phyloP scores from a whole-genome alignment of 495 filamentous ascomycete genomes.

The Cladorrhinum samala region DNA sequence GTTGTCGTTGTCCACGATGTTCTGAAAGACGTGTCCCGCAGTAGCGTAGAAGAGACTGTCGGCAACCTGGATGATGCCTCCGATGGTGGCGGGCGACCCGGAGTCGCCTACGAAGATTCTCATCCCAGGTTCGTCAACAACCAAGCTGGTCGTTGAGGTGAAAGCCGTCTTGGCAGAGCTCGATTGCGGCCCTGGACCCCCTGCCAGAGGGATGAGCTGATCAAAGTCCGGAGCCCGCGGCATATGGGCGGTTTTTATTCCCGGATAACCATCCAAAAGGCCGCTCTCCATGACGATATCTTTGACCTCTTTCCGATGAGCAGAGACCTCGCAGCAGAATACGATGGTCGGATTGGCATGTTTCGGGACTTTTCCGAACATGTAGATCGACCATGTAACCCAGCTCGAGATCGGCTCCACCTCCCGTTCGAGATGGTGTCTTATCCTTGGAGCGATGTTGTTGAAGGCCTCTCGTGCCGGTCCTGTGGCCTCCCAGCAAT shows the following conservation, averaged over 20 bases:
- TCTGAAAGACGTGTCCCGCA: conserved; percentile 4
- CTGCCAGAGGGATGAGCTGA: conserved; percentile 1
- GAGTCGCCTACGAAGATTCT: neutral
- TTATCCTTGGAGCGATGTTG: conserved; percentile 3
- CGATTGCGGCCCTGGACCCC: neutral
- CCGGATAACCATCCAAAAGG: conserved; percentile 4
- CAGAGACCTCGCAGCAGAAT: conserved; percentile 3
- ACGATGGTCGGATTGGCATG: conserved; percentile 3
- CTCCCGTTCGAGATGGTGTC: conserved; percentile 1
- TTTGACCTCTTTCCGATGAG: conserved; percentile 5
- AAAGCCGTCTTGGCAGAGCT: neutral
- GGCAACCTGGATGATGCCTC: conserved; percentile 1
- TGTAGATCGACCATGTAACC: conserved; percentile 8
- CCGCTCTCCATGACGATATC: conserved; percentile 5
- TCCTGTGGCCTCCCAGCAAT: neutral
- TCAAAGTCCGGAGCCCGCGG: conserved; percentile 2
- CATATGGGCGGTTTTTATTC: conserved; percentile 8
- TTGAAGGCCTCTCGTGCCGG: neutral
- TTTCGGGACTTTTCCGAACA: conserved; percentile 2
- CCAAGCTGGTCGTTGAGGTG: neutral
- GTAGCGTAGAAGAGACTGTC: conserved; percentile 8
- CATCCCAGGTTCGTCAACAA: neutral
- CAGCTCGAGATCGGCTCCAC: conserved; percentile 6
- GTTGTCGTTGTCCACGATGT: neutral
- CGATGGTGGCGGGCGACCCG: neutral